Evolutionary conservation across 225 moss, liverwort and hornwort genomes (phyloP), one percentile per base, ranked within the genome.

Genomic region (Takakia lepidozioides): DNA sequence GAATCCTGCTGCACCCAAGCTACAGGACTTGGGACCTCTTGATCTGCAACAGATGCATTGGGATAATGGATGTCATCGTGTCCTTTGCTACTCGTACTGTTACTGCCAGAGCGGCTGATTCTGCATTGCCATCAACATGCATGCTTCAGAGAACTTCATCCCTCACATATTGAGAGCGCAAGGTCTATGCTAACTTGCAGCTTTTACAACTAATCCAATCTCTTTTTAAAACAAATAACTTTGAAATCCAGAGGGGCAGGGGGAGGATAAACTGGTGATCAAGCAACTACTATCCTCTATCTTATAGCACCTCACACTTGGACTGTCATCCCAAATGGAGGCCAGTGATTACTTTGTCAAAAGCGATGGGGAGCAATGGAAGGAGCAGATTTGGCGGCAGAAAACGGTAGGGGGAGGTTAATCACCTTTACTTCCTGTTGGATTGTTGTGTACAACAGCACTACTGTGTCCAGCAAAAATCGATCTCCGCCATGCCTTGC

Each of bases 351-450:
- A 20, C 6, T 17, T 41, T 41, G 17, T 41, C 18, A 16, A 14
- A 20, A 16, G 8, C 0, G 15, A 16, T 19, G 41, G 20, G 41
- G 48, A 69, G 53, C 43, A 62, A 54, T 70, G 66, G 62, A 59
- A 66, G 42, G 57, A n/a, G n/a, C n/a, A n/a, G n/a, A n/a, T n/a
- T n/a, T n/a, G n/a, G n/a, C n/a, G n/a, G n/a, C n/a, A n/a, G n/a
- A n/a, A n/a, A n/a, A n/a, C n/a, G n/a, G n/a, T 75, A 47, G 59
- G 75, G 56, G 56, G 58, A 47, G 29, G 47, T 51, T 55, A 62
- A 55, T 65, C 8, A 59, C 70, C 70, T 51, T 66, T 58, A 60
- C 63, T 71, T 76, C 70, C 25, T 76, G 75, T 59, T 59, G 59
- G 19, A 71, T 71, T 46, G 75, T 66, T 38, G 50, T 38, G 41